Percentiles rank a stretch among this genome's conserved stretches.
Evolutionary conservation across 805 yeast genomes (phyloP).

Genomic region (Candida nonsorbophila): DNA sequence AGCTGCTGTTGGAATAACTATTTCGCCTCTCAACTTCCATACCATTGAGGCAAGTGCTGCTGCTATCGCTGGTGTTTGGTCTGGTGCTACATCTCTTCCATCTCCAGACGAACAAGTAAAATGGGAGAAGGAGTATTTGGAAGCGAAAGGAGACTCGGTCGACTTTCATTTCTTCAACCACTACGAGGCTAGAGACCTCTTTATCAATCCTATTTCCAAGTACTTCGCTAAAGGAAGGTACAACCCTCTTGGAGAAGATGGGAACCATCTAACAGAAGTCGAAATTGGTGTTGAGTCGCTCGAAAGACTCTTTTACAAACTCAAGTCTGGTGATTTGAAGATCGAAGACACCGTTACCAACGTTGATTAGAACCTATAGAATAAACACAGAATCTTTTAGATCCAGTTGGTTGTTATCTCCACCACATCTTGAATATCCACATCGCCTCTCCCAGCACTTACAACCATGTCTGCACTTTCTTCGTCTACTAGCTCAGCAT

Average conservation of each 20-base stretch:
- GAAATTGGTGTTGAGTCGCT: constrained; percentile 12
- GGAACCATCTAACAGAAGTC: constrained; percentile 17
- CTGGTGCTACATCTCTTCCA: constrained; percentile 32
- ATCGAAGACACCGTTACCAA: constrained; percentile 14
- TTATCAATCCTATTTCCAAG: constrained; percentile 18
- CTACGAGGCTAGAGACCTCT: constrained; percentile 16
- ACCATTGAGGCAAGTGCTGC: constrained; percentile 46
- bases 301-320: constrained; percentile 17
- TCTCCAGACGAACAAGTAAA: constrained; percentile 26
- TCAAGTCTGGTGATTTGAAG: constrained; percentile 15
- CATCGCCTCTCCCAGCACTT: no score
- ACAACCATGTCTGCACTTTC: no score
- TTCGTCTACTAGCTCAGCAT: no score
- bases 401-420: no score
- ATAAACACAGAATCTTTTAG: no score
- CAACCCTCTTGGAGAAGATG: constrained; percentile 22
- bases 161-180: constrained; percentile 31
- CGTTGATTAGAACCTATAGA: no score
- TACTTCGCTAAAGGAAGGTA: constrained; percentile 23
- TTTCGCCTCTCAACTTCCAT: constrained; percentile 43
- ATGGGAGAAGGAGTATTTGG: constrained; percentile 23
- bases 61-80: constrained; percentile 53
- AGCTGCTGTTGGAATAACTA: constrained; percentile 32
- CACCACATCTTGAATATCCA: no score
- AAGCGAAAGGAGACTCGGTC: constrained; percentile 13